These are phyloP conservation scores for Solanum neorickii DNA, from an alignment of 257 asterid species.

Conservation along the genomic window DNA sequence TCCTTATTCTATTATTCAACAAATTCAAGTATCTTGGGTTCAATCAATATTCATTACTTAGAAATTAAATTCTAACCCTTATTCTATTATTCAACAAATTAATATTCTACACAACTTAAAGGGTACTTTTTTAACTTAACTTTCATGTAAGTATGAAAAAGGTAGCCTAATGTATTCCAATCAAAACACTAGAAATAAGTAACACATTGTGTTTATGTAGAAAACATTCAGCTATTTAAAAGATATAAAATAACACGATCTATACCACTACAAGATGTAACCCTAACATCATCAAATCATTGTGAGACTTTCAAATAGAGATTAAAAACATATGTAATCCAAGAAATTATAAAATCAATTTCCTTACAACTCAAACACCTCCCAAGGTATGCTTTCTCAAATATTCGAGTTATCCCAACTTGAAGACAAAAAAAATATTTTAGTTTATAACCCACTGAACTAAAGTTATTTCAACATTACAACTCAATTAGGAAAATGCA, in stretches of 20 bases:
- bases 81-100: not conserved
- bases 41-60: not conserved
- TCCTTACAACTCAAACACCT: not conserved
- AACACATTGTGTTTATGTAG: not conserved
- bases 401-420: not conserved
- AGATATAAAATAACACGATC: not conserved
- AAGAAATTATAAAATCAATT: no score
- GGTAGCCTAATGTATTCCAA: not conserved
- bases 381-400: not conserved
- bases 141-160: no score
- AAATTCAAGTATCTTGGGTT: not conserved
- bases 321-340: not conserved
- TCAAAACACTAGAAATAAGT: not conserved
- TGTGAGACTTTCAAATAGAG: not conserved
- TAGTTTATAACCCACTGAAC: not conserved
- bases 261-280: not conserved
- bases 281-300: not conserved
- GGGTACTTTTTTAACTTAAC: not conserved
- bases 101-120: not conserved
- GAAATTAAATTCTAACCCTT: not conserved
- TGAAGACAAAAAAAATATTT: no score
- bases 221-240: no score
- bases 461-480: not conserved
- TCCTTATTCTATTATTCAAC: not conserved
- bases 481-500: no score